Evolutionary conservation across 179 eudicot species (phyloP), one percentile per base, ranked within the genome.

Genomic region (Heliamphora pulchella): DNA sequence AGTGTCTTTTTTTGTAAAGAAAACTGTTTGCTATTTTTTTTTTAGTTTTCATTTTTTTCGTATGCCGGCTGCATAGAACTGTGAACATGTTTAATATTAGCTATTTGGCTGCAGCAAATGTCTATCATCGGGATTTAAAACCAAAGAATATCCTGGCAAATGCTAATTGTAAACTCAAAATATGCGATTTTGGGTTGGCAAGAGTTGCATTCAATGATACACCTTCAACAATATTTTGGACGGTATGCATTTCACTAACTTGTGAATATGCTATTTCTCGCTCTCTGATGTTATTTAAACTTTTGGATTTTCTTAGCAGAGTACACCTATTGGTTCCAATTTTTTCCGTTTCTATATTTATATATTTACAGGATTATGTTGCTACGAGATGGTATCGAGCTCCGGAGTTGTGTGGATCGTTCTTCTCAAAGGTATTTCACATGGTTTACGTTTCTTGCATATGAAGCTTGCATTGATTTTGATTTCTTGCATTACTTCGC

Each of bases 321-420:
- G 1, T 73, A 20, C 62, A 41, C 14, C 11, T 41, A 15, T 64
- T 18, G 82, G 61, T 3, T 47, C 8, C 13, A 17, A 61, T n/a
- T 72, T 61, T 78, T 8, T 2, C 77, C 0, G 5, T 50, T 66
- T 64, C 48, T 13, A 18, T 5, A 71, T 18, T 15, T 15, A 64
- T 55, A 6, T 69, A 47, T 70, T 59, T 53, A 22, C 82, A 86
- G 88, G 88, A 86, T 71, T 86, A 81, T 81, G 86, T 87, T 65
- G 90, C 90, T 31, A 31, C 31, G 31, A 31, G 31, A 31, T 31
- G 31, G 31, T 31, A 31, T 31, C 31, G 31, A 31, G 90, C 90
- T 83, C 90, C 90, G 20, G 90, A 87, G 69, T 72, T 87, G n/a
- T 87, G 90, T 77, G 88, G 90, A 48, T 87, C 90, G 15, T 87